Base-by-base conservation (phyloP, 2,329 filamentous ascomycete genomes). In the Camillea tinctor region DNA sequence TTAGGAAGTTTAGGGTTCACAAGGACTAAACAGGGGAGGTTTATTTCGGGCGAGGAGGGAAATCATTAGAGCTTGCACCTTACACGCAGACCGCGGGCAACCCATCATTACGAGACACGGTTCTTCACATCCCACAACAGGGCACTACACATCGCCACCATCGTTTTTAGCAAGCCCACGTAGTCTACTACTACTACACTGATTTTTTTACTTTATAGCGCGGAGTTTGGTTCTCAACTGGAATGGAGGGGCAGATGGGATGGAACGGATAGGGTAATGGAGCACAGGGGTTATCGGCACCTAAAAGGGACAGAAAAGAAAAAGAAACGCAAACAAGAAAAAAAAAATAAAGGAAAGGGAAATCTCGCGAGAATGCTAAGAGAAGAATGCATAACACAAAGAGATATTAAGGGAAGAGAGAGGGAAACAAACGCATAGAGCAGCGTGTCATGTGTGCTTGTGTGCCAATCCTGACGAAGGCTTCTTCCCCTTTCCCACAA, bases 1-100 rank as follows among this genome's bases (percentile, higher is more conserved):
- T 71, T 36, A 58, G 68, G 13, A 69, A 69, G 58, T 66, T 68
- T 63, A 66, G 61, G n/a, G 63, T 57, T 30, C 53, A 60, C 53
- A 66, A 70, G 58, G 61, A 60, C 15, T 69, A 52, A 65, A 55
- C n/a, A n/a, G n/a, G 20, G 44, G 55, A 20, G n/a, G n/a, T n/a
- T 36, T 53, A 7, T 24, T n/a, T 54, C 11, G 52, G 17, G 59
- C 49, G 54, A 24, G 15, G 54, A 4, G n/a, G 21, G 54, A 8
- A n/a, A n/a, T n/a, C n/a, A 17, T 30, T 22, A 3, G 17, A 22
- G 56, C 17, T 50, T 22, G 8, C 11, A 4, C 3, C 4, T 17
- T 24, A 36, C 11, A 8, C 21, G 15, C 13, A 20, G n/a, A 23
- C 7, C 20, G 21, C 20, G 30, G 22, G 54, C 22, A 55, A 55